A percentile compares a stretch with the other conserved stretches of the same genome.
phyloP scores from a whole-genome alignment of 2,329 filamentous ascomycete genomes.

The Aspergillus aculeatinus region DNA sequence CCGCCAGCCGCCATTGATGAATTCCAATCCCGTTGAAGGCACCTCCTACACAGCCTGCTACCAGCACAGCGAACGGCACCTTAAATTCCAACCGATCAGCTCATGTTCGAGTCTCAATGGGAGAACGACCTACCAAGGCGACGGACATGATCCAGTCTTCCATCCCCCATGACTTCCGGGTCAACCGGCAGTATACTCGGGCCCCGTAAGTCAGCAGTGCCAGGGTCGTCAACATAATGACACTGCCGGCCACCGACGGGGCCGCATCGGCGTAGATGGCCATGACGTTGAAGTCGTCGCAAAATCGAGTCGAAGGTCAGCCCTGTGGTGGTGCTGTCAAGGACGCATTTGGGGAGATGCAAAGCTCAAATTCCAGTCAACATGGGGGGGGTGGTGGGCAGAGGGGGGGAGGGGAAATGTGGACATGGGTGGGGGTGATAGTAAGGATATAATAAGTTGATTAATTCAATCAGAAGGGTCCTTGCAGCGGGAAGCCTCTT shows the following conservation, averaged over 20 bases:
- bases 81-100: slow-evolving; percentile 7
- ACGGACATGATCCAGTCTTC: slow-evolving; percentile 28
- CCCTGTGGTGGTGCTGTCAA: slow-evolving; percentile 2
- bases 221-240: slow-evolving; percentile 21
- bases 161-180: slow-evolving; percentile 20
- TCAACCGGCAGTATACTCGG: slow-evolving; percentile 22
- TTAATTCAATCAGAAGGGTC: background rate
- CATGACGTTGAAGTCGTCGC: slow-evolving; percentile 12
- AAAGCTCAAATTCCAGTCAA: background rate
- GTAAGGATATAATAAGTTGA: background rate
- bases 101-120: background rate
- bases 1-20: slow-evolving; percentile 11
- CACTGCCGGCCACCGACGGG: slow-evolving; percentile 21
- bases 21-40: slow-evolving; percentile 27
- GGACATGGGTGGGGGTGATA: slow-evolving; percentile 6
- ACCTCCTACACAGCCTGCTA: slow-evolving; percentile 22
- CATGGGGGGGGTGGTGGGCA: background rate
- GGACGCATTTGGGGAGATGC: background rate
- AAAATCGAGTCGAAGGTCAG: background rate
- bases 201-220: slow-evolving; percentile 19
- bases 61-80: slow-evolving; percentile 22
- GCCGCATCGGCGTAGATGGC: slow-evolving; percentile 21
- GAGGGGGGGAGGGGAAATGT: background rate
- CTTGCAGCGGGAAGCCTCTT: background rate
- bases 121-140: slow-evolving; percentile 18